These are phyloP conservation scores for Phaffia tasmanica DNA, from an alignment of 768 basidiomycete species.

Conservation along the genomic window DNA sequence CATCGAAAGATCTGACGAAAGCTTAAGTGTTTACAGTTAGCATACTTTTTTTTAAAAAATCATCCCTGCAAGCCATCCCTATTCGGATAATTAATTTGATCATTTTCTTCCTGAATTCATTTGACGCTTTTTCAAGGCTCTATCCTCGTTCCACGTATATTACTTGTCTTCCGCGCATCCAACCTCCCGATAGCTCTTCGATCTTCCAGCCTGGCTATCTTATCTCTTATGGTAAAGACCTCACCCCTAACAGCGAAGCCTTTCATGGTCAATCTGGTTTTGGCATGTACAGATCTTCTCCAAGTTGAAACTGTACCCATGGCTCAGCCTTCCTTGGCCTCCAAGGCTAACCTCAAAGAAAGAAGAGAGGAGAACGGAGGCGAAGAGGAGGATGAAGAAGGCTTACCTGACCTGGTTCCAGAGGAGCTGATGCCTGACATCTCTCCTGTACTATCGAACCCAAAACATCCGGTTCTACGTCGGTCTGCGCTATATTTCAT, in stretches of 20 bases:
- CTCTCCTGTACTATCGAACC: conserved; percentile 40
- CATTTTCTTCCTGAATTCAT: not conserved
- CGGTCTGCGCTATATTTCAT: conserved; percentile 81
- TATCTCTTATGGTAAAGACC: conserved; percentile 61
- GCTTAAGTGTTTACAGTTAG: conserved; percentile 59
- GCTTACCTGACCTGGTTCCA: conserved; percentile 1
- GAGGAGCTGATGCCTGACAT: conserved; percentile 10
- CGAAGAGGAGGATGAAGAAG: conserved; percentile 30
- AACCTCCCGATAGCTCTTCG: conserved; percentile 63
- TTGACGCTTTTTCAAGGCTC: not conserved
- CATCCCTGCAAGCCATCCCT: not conserved
- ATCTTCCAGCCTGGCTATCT: conserved; percentile 54
- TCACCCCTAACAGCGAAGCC: conserved; percentile 52
- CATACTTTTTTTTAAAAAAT: not conserved
- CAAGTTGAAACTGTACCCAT: conserved; percentile 36
- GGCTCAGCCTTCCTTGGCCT: not conserved
- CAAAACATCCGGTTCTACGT: conserved; percentile 67
- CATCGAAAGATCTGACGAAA: conserved; percentile 58
- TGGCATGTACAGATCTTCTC: conserved; percentile 65
- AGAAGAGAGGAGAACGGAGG: conserved; percentile 1
- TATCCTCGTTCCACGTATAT: conserved; percentile 57
- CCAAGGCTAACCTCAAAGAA: not conserved
- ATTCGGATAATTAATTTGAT: not conserved
- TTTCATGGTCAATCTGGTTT: conserved; percentile 53
- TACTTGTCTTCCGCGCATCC: conserved; percentile 49